Conservation (phyloP, 768 basidiomycete species). For the Cystobasidium onofrii region DNA sequence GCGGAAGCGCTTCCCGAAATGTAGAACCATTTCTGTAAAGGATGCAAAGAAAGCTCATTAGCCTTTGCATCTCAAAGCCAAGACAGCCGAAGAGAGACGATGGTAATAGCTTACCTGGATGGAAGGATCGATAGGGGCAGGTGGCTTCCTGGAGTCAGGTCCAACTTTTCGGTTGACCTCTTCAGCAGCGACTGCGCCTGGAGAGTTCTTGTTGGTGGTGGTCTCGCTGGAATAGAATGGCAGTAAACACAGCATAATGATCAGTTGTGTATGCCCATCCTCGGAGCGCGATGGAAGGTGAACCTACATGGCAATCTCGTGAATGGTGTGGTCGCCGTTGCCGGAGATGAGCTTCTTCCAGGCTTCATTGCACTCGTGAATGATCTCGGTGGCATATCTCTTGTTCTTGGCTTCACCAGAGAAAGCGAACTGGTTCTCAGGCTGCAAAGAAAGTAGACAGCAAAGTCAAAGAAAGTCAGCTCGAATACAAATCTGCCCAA, state of each 20-base stretch:
- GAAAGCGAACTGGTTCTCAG: constrained; percentile 93
- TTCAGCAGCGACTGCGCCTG: constrained; percentile 50
- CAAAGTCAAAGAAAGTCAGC: not conserved
- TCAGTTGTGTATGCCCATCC: too few relatives aligned
- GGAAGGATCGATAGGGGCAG: constrained; percentile 73
- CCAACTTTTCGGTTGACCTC: constrained; percentile 64
- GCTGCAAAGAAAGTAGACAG: constrained; percentile 51
- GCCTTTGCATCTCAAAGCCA: not conserved
- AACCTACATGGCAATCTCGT: constrained; percentile 77
- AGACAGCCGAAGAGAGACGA: not conserved
- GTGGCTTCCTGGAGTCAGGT: constrained; percentile 67
- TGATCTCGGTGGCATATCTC: constrained; percentile 96
- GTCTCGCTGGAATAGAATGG: constrained; percentile 56
- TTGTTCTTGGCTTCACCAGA: constrained; percentile 99
- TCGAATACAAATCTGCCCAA: too few relatives aligned
- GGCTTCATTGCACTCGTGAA: constrained; percentile 96
- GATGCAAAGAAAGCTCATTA: not conserved
- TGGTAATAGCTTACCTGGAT: not conserved
- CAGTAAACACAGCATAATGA: not conserved
- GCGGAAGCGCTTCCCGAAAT: not conserved
- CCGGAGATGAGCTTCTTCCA: constrained; percentile 89
- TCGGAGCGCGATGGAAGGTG: not conserved
- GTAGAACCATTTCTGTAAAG: not conserved
- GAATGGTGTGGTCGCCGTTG: constrained; percentile 52
- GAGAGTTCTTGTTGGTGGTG: constrained; percentile 65